Evolutionary conservation across 306 rosid genomes (phyloP).

Genomic region (Cicer arietinum): DNA sequence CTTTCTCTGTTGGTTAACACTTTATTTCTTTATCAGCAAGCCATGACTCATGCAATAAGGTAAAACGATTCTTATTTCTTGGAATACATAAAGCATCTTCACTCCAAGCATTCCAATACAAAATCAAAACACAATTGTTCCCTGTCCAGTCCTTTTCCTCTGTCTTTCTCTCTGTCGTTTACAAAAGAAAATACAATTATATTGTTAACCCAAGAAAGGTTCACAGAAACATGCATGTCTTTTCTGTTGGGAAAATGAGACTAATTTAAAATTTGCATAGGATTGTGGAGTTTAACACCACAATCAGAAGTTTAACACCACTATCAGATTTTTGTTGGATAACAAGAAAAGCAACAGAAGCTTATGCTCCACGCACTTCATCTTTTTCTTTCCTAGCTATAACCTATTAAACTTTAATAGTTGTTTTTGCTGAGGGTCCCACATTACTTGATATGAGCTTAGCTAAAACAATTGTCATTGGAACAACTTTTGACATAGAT

Average conservation of each 20-base stretch:
- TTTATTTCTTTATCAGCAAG: conserved; percentile 41
- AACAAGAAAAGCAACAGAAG: conserved; percentile 52
- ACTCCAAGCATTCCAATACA: conserved; percentile 53
- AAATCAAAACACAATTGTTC: conserved; percentile 52
- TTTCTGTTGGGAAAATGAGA: conserved; percentile 29
- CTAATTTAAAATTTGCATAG: conserved; percentile 62
- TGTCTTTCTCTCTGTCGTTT: conserved; percentile 30
- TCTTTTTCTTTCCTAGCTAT: conserved; percentile 19
- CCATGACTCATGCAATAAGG: conserved; percentile 14
- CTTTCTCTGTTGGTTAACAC: conserved; percentile 36
- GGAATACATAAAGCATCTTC: conserved; percentile 57
- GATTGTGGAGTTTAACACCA: conserved; percentile 49
- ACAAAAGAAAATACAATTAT: conserved; percentile 2
- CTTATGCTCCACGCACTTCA: conserved; percentile 69
- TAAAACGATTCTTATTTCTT: conserved; percentile 35
- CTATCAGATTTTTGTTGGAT: conserved; percentile 53
- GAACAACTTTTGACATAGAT: too few relatives aligned
- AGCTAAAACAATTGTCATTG: too few relatives aligned
- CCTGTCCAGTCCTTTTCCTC: conserved; percentile 41
- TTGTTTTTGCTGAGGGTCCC: too few relatives aligned
- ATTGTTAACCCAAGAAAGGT: conserved; percentile 53
- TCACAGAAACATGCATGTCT: conserved; percentile 57
- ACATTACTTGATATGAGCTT: too few relatives aligned
- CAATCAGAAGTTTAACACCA: conserved; percentile 40
- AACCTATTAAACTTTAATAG: conserved; percentile 44